Evolutionary conservation across 2,329 filamentous ascomycete species (phyloP).

Genomic region (Aspergillus calidoustus): DNA sequence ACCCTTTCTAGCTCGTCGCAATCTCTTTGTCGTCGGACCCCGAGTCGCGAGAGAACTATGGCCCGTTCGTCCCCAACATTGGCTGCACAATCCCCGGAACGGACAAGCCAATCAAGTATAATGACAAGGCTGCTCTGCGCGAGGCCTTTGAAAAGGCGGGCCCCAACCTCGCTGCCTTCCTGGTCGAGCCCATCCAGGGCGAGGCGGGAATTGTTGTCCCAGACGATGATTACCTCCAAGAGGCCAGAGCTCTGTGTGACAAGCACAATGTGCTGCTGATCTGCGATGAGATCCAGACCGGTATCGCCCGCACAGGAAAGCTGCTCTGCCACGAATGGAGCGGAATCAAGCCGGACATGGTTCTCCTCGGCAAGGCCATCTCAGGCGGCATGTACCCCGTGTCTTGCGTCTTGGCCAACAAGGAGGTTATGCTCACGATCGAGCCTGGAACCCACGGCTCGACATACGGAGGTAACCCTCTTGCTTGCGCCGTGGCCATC

Average conservation of each 20-base stretch:
- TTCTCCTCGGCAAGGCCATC: slow-evolving; percentile 95
- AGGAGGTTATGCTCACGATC: slow-evolving; percentile 92
- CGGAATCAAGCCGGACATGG: slow-evolving; percentile 91
- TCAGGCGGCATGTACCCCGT: slow-evolving; percentile 99
- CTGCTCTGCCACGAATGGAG: slow-evolving; percentile 96
- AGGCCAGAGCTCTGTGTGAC: slow-evolving; percentile 83
- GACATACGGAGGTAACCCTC: slow-evolving; percentile 96
- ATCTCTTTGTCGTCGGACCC: slow-evolving; percentile 95
- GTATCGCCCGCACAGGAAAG: slow-evolving; percentile 90
- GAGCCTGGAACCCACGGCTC: slow-evolving; percentile 97
- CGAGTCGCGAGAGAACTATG: slow-evolving; percentile 95
- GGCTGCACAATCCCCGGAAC: slow-evolving; percentile 78
- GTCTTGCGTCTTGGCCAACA: slow-evolving; percentile 83
- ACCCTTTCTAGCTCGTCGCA: slow-evolving; percentile 73
- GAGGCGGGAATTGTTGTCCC: slow-evolving; percentile 97
- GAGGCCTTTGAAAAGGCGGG: slow-evolving; percentile 79
- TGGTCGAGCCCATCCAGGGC: slow-evolving; percentile 96
- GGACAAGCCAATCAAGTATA: slow-evolving; percentile 79
- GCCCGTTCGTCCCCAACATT: slow-evolving; percentile 89
- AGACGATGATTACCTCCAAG: slow-evolving; percentile 81
- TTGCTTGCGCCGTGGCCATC: slow-evolving; percentile 94
- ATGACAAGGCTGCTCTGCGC: slow-evolving; percentile 80
- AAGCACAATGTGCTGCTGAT: slow-evolving; percentile 96
- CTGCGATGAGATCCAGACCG: slow-evolving; percentile 98
- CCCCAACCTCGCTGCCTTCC: slow-evolving; percentile 84